These are phyloP conservation scores for Boletus rubescentipes DNA, from an alignment of 768 basidiomycete genomes.

Conservation along the genomic window DNA sequence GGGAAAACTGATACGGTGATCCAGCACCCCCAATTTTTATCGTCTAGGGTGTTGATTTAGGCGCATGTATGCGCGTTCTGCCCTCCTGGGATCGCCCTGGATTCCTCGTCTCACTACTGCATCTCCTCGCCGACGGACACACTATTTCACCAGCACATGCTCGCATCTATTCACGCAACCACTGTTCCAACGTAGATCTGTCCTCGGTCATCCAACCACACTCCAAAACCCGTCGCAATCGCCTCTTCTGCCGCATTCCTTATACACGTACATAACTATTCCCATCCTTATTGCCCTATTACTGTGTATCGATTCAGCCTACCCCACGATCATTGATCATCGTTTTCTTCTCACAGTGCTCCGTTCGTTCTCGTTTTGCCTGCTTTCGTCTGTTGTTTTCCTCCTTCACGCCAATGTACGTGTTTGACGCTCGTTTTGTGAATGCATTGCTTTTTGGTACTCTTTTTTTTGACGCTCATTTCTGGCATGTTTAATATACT, in stretches of 20 bases:
- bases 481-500: constrained; percentile 10
- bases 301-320: constrained; percentile 26
- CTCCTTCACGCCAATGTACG: constrained; percentile 2
- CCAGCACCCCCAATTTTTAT: background rate
- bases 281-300: constrained; percentile 26
- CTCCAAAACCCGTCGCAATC: constrained; percentile 16
- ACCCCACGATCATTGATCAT: constrained; percentile 10
- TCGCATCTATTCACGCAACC: constrained; percentile 24
- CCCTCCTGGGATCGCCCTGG: background rate
- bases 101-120: background rate
- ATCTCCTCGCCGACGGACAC: constrained; percentile 12
- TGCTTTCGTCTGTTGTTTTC: constrained; percentile 19
- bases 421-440: constrained; percentile 20
- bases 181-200: constrained; percentile 24
- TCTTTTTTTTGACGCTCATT: constrained; percentile 18
- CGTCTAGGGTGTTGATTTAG: background rate
- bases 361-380: constrained; percentile 22
- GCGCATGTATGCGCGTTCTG: constrained; percentile 6
- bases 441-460: constrained; percentile 19
- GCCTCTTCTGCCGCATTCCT: background rate
- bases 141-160: constrained; percentile 27
- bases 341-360: constrained; percentile 19
- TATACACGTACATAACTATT: constrained; percentile 28
- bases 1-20: constrained; percentile 51
- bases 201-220: constrained; percentile 20